These are phyloP conservation scores for Candida sp. DNA, from an alignment of 1,139 yeast species.

Conservation along the genomic window DNA sequence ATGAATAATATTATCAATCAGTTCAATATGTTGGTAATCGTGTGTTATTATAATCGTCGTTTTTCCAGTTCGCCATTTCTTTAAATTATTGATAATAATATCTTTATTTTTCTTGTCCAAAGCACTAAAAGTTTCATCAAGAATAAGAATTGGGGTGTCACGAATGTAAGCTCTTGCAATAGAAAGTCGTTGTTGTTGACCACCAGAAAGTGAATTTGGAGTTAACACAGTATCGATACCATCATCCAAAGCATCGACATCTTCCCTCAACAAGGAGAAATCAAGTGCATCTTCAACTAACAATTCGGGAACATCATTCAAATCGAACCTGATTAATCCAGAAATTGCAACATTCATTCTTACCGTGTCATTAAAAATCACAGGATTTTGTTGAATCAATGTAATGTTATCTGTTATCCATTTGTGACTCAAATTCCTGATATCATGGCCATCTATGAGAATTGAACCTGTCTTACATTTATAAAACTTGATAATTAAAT, in stretches of 20 bases:
- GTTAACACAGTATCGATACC: conserved; percentile 57
- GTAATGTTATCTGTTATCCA: conserved; percentile 68
- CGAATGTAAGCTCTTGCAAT: conserved; percentile 78
- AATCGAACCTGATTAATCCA: conserved; percentile 21
- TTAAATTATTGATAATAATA: conserved; percentile 44
- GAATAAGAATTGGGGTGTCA: conserved; percentile 67
- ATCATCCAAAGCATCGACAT: conserved; percentile 44
- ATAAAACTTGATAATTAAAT: conserved; percentile 61
- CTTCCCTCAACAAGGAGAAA: conserved; percentile 47
- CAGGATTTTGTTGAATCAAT: conserved; percentile 68
- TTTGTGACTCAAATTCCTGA: conserved; percentile 35
- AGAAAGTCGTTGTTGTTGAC: conserved; percentile 81
- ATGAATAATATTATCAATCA: conserved; percentile 52
- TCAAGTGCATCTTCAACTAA: conserved; percentile 44
- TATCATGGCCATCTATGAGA: conserved; percentile 49
- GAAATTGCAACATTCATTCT: conserved; percentile 58
- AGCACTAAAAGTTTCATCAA: conserved; percentile 88
- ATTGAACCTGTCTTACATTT: conserved; percentile 59
- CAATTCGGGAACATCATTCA: conserved; percentile 19
- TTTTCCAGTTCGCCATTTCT: conserved; percentile 58
- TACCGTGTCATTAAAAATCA: conserved; percentile 62
- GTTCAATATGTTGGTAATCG: conserved; percentile 54
- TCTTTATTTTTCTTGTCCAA: conserved; percentile 54
- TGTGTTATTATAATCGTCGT: conserved; percentile 86
- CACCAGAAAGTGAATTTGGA: conserved; percentile 72